Percentiles rank a stretch among this genome's conserved stretches.
Evolutionary conservation across 345 rosid genomes (phyloP).

Genomic region (Conringia planisiliqua): DNA sequence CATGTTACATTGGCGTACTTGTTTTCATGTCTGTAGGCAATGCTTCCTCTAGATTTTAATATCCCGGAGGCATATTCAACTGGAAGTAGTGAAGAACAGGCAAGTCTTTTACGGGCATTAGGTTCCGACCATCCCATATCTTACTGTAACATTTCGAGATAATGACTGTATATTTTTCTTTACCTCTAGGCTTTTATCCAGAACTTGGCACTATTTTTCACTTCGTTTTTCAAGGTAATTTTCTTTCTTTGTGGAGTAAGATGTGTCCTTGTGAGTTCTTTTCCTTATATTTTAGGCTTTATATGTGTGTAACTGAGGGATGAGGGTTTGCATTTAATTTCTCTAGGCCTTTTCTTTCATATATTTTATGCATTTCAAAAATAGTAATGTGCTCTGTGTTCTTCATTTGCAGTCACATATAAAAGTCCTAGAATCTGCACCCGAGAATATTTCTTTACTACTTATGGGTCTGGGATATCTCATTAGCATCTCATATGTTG

Average conservation of each 20-base stretch:
- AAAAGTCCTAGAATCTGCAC: conserved; percentile 66
- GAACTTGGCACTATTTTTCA: conserved; percentile 95
- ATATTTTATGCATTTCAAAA: not conserved
- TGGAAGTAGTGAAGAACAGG: conserved; percentile 90
- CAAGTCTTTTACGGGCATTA: conserved; percentile 20
- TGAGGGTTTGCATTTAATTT: not conserved
- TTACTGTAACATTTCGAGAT: not conserved
- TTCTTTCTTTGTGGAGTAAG: conserved; percentile 4
- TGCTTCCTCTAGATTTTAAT: conserved; percentile 60
- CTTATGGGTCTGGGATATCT: conserved; percentile 86
- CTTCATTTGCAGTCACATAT: conserved; percentile 63
- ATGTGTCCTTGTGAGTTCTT: not conserved
- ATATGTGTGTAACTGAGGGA: not conserved
- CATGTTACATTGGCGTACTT: conserved; percentile 7
- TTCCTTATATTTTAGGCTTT: not conserved
- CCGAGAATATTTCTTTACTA: conserved; percentile 58
- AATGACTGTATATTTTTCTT: conserved; percentile 1
- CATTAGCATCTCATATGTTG: conserved; percentile 83
- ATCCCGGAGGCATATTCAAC: conserved; percentile 85
- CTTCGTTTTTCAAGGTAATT: conserved; percentile 89
- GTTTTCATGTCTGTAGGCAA: conserved; percentile 40
- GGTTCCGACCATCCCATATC: not conserved
- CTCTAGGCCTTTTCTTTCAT: conserved; percentile 4
- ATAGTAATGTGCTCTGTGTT: not conserved
- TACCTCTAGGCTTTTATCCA: conserved; percentile 87